phyloP scores from a whole-genome alignment of 805 yeast genomes.

The Candida berthetii region DNA sequence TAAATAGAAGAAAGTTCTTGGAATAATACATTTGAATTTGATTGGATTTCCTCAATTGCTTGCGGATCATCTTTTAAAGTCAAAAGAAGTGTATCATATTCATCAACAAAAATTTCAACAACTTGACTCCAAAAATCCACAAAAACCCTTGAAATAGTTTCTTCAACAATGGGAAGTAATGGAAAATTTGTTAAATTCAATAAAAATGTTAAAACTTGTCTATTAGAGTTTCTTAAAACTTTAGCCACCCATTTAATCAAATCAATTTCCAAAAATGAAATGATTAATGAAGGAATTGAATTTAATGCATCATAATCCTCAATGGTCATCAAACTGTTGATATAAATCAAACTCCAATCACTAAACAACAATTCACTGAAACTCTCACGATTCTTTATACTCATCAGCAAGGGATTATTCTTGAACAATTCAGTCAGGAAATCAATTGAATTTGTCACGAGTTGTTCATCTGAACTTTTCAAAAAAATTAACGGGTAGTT shows the following conservation, averaged over 20 bases:
- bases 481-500: constrained; percentile 8
- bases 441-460: constrained; percentile 4
- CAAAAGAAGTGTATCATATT: constrained; percentile 29
- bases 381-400: constrained; percentile 4
- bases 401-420: constrained; percentile 21
- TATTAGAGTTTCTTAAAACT: constrained; percentile 27
- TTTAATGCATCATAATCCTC: constrained; percentile 31
- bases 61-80: constrained; percentile 25
- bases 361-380: constrained; percentile 29
- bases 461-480: constrained; percentile 7
- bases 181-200: constrained; percentile 50
- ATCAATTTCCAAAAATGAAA: constrained; percentile 42
- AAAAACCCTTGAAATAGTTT: constrained; percentile 46
- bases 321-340: constrained; percentile 25
- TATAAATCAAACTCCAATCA: constrained; percentile 37
- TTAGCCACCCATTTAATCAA: constrained; percentile 33
- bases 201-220: constrained; percentile 40
- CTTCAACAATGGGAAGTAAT: constrained; percentile 54
- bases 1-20: constrained; percentile 52
- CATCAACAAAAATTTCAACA: constrained; percentile 49
- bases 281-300: constrained; percentile 37
- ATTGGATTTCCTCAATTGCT: too few species aligned
- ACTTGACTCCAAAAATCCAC: constrained; percentile 67
- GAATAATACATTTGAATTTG: constrained; percentile 31
- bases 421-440: constrained; percentile 16